Evolutionary conservation across 2,329 filamentous ascomycete genomes (phyloP), one percentile per base, ranked within the genome.

Genomic region (Colletotrichum agaves): DNA sequence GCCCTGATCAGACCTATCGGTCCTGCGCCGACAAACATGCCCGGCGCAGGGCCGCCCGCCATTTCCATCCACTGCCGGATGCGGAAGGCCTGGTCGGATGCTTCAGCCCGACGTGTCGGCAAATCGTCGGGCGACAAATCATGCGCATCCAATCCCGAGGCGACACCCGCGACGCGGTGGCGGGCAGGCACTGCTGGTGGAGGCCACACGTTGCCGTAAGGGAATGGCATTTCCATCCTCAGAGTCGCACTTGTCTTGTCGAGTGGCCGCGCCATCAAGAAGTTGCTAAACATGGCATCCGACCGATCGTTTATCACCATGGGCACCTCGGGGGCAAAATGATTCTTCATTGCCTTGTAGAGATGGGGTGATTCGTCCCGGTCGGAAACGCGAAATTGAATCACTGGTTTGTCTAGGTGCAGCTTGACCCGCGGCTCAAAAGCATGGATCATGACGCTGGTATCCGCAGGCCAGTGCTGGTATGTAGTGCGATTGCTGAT

Each of bases 41-140:
- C 74, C 52, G 74, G 70, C 23, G 70, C 61, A 8, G 75, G 71
- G 5, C 74, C 74, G 5, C 79, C 78, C 3, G 77, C 78, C 79
- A 92, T 90, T 67, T 93, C 88, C 76, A 93, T 87, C 92, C 92
- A 96, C 69, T 90, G 88, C 44, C 91, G 86, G 35, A 97, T 84
- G 7, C 92, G 85, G 74, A 97, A 97, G 0, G 88, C 88, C 15
- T 85, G 83, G 53, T 93, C 86, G 4, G 89, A 93, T 15, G 93
- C 83, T 65, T 94, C 85, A 3, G 78, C 79, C 5, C 88, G 81
- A 3, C 75, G 78, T 11, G 77, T 78, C 3, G 91, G 88, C 44
- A 77, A 69, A 43, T 78, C 71, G 43, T 74, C 58, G n/a, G 75
- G 71, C 35, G 76, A 69, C 43, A 78, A 63, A 55, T 72, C 41